Conservation (phyloP, 192 early-diverging fungal genomes). For the Phlyctochytrium arcticum region DNA sequence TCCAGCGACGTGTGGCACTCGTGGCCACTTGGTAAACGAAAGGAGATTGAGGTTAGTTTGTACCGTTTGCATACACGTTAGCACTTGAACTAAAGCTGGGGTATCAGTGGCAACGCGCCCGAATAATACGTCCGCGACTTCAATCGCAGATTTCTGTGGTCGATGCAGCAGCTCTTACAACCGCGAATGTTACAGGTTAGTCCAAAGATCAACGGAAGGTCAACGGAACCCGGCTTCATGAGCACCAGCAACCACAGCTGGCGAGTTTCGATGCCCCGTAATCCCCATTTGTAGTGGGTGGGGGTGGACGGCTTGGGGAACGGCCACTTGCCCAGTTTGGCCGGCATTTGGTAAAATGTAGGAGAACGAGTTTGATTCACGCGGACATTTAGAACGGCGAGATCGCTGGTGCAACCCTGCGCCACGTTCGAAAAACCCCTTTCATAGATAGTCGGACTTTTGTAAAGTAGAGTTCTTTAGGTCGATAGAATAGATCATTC, state of each 20-base stretch:
- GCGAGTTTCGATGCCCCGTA: neutral
- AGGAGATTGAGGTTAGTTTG: slow-evolving; percentile 42
- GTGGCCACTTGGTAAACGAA: slow-evolving; percentile 46
- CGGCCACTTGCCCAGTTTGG: no score
- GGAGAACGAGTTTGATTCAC: no score
- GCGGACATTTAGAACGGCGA: no score
- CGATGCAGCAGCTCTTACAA: slow-evolving; percentile 25
- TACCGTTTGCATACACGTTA: neutral
- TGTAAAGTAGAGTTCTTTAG: no score
- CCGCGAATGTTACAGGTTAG: slow-evolving; percentile 43
- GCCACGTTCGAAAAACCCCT: no score
- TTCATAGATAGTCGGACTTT: no score
- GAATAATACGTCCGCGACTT: slow-evolving; percentile 26
- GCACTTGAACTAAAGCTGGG: neutral
- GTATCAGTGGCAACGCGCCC: slow-evolving; percentile 45
- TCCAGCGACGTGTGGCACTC: slow-evolving; percentile 28
- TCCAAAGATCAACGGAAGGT: slow-evolving; percentile 12
- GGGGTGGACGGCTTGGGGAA: neutral
- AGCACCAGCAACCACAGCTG: neutral
- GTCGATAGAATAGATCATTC: no score
- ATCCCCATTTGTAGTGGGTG: neutral
- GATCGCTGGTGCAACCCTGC: no score
- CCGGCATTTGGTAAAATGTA: no score
- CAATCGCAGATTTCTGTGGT: slow-evolving; percentile 5
- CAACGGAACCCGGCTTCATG: neutral